Evolutionary conservation across 352 stramenopile species (phyloP), one percentile per base, ranked within the genome.

Genomic region (Labyrinthula sp.): DNA sequence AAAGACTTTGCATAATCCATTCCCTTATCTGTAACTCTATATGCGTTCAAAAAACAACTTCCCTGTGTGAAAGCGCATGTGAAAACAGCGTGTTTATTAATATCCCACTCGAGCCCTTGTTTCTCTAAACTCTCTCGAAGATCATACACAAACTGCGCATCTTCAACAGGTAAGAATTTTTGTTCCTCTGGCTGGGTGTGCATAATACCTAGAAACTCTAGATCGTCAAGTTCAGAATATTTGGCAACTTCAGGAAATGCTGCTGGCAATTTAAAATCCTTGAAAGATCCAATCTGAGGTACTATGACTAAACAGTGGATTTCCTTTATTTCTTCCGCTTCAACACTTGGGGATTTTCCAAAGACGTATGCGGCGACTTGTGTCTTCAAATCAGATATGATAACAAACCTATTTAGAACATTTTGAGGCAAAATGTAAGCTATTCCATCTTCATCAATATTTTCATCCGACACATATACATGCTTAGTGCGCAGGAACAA

Each of bases 401-500:
- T 94, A 45, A 99, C 94, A 56, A 99, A 97, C 65, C 95, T 95
- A 49, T 89, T 92, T 1, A 99, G 69, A 52, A 98, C 79, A 60
- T 99, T 99, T 62, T 97, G 97, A 1, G 89, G 88, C 24, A 99
- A 56, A 27, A 99, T 89, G 66, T 99, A 99, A 9, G 89, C 98
- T 47, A 93, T 84, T 2, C 89, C 89, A 25, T 87, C 84, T 49
- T 95, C 87, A 54, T 95, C 83, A 31, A 52, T 24, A 15, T 69
- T 56, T 18, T 40, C 34, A 10, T 56, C 40, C 7, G 77, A 91
- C 20, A 98, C 89, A 69, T 97, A 97, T 54, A 99, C 94, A 63
- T 99, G 86, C 61, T 96, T 94, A 3, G 89, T 97, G 57, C 91
- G 82, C 37, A 97, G 55, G 62, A 97, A 79, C 45, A 99, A 62